Percentiles rank a stretch among this genome's conserved stretches.
These are phyloP conservation scores for Nicotiana sylvestris DNA, from an alignment of 257 asterid species.

Conservation along the genomic window DNA sequence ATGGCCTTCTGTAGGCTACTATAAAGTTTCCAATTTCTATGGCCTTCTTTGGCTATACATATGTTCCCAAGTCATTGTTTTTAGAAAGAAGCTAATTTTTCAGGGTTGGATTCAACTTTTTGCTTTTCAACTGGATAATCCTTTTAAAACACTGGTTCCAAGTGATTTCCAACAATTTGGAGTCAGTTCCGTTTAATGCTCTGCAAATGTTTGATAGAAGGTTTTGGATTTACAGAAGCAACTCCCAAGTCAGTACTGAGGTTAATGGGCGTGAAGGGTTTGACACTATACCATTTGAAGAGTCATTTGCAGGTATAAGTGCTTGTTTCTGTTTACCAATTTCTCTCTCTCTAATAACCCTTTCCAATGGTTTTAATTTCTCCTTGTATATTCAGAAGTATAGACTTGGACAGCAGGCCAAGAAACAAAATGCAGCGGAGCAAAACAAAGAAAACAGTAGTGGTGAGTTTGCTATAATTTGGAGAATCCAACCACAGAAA, in stretches of 20 bases:
- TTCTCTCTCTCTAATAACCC: not conserved
- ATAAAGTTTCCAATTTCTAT: not conserved
- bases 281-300: slow-evolving; percentile 82
- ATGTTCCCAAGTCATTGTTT: not conserved
- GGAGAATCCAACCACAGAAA: not conserved
- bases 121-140: not conserved
- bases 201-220: not conserved
- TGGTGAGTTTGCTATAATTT: slow-evolving; percentile 31
- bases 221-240: slow-evolving; percentile 58
- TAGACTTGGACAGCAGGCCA: slow-evolving; percentile 75
- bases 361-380: not conserved
- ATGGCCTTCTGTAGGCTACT: not conserved
- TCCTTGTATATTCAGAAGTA: slow-evolving; percentile 51
- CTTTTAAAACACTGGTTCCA: not conserved
- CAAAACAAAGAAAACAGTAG: slow-evolving; percentile 39
- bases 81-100: not conserved
- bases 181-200: not conserved
- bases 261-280: slow-evolving; percentile 83
- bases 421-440: slow-evolving; percentile 38
- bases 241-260: slow-evolving; percentile 90
- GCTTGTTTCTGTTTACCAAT: not conserved
- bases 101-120: not conserved
- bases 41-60: not conserved
- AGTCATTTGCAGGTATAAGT: slow-evolving; percentile 75
- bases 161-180: not conserved